Percentiles rank a stretch among this genome's conserved stretches.
Conservation (phyloP, 345 rosid species). For the Ceriops zippeliana region DNA sequence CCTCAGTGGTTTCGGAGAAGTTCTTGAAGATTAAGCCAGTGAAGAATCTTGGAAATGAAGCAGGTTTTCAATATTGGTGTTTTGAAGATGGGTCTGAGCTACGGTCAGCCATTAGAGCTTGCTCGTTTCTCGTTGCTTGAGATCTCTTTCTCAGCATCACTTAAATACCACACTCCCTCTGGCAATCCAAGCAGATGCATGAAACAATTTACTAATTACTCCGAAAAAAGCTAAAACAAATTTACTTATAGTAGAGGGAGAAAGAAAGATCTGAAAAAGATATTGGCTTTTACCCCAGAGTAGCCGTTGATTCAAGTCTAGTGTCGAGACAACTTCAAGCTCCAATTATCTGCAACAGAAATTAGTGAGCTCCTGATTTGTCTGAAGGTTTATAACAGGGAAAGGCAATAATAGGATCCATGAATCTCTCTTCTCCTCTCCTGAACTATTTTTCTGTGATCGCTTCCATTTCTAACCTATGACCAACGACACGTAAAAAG, state of each 20-base stretch:
- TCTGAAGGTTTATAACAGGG: constrained; percentile 12
- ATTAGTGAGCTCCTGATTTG: too few species aligned
- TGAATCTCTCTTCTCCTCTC: neutral
- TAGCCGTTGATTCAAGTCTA: constrained; percentile 11
- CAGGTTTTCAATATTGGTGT: constrained; percentile 41
- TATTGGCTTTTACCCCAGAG: constrained; percentile 14
- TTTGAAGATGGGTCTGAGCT: constrained; percentile 31
- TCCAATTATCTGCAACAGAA: too few species aligned
- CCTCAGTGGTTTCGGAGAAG: constrained; percentile 48
- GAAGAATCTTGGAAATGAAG: constrained; percentile 65
- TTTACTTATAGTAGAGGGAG: neutral
- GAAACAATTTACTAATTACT: neutral
- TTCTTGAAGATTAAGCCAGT: constrained; percentile 52
- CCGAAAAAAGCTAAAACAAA: neutral
- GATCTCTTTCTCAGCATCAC: constrained; percentile 42
- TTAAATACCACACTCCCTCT: constrained; percentile 10
- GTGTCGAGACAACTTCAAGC: too few species aligned
- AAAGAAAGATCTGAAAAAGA: neutral
- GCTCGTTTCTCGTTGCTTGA: constrained; percentile 22
- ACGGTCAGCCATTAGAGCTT: constrained; percentile 50
- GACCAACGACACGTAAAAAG: neutral
- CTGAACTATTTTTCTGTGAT: constrained; percentile 23
- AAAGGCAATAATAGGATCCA: constrained; percentile 23
- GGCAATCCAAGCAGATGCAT: constrained; percentile 11
- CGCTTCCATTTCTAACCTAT: constrained; percentile 26